These are phyloP conservation scores for Colletotrichum musicola DNA, from an alignment of 2,329 filamentous ascomycete genomes.

Conservation along the genomic window DNA sequence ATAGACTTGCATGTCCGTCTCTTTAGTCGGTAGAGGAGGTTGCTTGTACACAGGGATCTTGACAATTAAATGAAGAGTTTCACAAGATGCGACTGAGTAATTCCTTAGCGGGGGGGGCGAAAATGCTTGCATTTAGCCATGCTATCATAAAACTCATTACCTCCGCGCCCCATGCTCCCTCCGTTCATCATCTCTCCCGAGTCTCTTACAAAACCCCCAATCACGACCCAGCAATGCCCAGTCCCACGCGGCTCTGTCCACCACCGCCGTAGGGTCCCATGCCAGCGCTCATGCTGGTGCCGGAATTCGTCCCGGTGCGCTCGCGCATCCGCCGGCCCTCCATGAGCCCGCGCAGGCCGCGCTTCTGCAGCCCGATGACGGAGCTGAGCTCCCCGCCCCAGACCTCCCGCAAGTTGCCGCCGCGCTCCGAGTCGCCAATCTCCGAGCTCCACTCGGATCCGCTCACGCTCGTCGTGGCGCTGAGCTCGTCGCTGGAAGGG, in stretches of 20 bases:
- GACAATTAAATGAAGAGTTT: too few species aligned
- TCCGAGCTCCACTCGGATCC: slow-evolving; percentile 70
- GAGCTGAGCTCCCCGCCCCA: slow-evolving; percentile 88
- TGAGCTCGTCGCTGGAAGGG: slow-evolving; percentile 62
- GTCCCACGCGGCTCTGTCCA: slow-evolving; percentile 56
- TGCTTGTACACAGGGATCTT: too few species aligned
- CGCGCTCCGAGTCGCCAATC: slow-evolving; percentile 62
- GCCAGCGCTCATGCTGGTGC: slow-evolving; percentile 40
- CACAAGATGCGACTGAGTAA: too few species aligned
- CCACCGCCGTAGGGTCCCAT: slow-evolving; percentile 39
- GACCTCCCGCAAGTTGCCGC: slow-evolving; percentile 67
- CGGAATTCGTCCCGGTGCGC: slow-evolving; percentile 63
- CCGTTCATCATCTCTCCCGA: neutral
- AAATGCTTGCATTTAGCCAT: slow-evolving; percentile 28
- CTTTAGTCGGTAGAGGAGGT: neutral
- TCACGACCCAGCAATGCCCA: slow-evolving; percentile 66
- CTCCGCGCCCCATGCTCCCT: slow-evolving; percentile 12
- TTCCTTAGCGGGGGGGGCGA: neutral
- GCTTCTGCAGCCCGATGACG: slow-evolving; percentile 95
- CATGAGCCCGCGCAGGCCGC: slow-evolving; percentile 92
- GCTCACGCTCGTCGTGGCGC: slow-evolving; percentile 63
- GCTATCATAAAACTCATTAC: slow-evolving; percentile 37
- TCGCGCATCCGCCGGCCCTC: slow-evolving; percentile 90
- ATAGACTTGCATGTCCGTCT: neutral
- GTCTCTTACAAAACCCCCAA: neutral